phyloP scores from a whole-genome alignment of 2,329 filamentous ascomycete species.

The Pyricularia sp. region DNA sequence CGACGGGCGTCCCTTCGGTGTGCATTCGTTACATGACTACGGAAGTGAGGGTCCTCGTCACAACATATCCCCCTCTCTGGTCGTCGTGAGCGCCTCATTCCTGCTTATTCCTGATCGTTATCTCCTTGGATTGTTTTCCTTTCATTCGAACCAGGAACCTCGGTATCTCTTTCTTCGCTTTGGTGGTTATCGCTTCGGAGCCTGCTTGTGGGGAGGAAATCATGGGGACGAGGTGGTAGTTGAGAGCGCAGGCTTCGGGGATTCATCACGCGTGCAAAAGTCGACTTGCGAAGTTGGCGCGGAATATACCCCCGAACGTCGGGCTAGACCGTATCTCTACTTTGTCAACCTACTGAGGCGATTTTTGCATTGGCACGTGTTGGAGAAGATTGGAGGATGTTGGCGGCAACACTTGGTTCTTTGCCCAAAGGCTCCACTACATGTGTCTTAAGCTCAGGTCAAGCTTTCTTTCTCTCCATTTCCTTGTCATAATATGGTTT shows the following conservation, averaged over 20 bases:
- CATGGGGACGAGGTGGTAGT: conserved; percentile 20
- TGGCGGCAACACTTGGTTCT: background rate
- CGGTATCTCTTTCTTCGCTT: conserved; percentile 15
- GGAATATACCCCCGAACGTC: background rate
- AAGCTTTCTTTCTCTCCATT: background rate
- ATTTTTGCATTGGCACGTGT: background rate
- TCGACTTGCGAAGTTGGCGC: background rate
- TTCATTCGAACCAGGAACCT: conserved; percentile 9
- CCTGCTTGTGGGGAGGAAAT: conserved; percentile 26
- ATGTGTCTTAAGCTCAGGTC: background rate
- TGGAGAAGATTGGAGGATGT: background rate
- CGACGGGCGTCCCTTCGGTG: background rate
- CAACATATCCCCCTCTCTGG: background rate
- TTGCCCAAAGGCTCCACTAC: background rate
- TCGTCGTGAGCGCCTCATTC: background rate
- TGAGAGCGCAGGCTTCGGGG: background rate
- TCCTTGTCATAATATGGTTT: background rate
- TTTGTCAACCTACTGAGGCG: background rate
- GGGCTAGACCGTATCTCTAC: background rate
- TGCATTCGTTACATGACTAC: background rate
- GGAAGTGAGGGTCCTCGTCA: background rate
- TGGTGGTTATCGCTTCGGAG: conserved; percentile 20
- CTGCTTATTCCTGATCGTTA: background rate
- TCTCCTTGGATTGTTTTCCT: background rate
- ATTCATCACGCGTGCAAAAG: background rate